A percentile compares a stretch with the other conserved stretches of the same genome.
Evolutionary conservation across 208 protist species (phyloP).

Genomic region (Acanthamoeba rhysodes): DNA sequence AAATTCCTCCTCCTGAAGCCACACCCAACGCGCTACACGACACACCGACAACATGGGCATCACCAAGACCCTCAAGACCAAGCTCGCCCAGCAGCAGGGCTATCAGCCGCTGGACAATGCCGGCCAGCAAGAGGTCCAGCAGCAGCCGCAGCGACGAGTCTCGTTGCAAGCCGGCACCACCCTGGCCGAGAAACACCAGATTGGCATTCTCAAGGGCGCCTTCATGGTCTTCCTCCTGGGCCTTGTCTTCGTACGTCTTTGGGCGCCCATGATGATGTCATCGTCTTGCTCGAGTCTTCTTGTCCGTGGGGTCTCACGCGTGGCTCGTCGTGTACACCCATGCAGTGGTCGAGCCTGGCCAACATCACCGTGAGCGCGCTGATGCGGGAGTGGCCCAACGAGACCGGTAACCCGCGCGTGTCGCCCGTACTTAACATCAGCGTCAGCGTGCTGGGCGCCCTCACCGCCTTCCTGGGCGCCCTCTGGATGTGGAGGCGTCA

Average conservation of each 20-base stretch:
- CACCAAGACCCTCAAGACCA: constrained; percentile 46
- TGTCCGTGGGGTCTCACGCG: not conserved
- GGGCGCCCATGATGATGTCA: no score
- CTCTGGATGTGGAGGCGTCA: not conserved
- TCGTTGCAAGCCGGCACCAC: not conserved
- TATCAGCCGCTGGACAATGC: not conserved
- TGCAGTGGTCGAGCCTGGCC: constrained; percentile 17
- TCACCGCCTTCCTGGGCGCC: not conserved
- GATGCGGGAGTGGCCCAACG: not conserved
- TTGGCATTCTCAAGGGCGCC: not conserved
- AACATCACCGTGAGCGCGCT: constrained; percentile 19
- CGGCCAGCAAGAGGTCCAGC: not conserved
- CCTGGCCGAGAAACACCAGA: not conserved
- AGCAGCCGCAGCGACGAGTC: not conserved
- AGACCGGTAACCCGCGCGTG: constrained; percentile 7
- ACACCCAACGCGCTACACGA: not conserved
- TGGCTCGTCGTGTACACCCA: not conserved
- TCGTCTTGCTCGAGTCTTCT: not conserved
- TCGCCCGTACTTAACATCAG: constrained; percentile 16
- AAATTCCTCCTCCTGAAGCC: not conserved
- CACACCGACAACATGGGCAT: not conserved
- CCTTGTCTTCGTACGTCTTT: constrained; percentile 44
- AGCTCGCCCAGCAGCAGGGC: constrained; percentile 30
- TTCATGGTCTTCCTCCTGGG: constrained; percentile 11
- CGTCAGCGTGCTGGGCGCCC: not conserved